phyloP scores from a whole-genome alignment of 495 filamentous ascomycete species.

The Hyaloscypha variabilis region DNA sequence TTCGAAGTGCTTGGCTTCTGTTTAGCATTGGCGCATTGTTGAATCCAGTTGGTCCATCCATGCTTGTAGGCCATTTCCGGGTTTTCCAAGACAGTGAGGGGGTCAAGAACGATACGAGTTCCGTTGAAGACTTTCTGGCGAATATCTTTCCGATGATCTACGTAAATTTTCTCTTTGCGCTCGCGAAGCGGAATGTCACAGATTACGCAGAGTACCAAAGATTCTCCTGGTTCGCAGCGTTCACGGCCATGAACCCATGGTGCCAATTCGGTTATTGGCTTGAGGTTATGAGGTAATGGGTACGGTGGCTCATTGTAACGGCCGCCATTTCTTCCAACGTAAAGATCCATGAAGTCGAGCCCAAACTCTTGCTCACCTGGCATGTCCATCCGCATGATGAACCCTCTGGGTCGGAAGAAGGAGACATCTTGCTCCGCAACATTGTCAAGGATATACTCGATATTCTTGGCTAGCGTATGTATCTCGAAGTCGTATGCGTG shows the following conservation, averaged over 20 bases:
- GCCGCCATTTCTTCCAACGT: neutral
- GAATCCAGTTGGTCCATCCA: conserved; percentile 15
- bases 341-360: conserved; percentile 18
- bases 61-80: neutral
- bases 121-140: neutral
- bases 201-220: no score
- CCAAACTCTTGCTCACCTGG: conserved; percentile 19
- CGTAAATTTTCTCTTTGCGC: no score
- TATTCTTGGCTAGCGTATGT: conserved; percentile 1
- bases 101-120: conserved; percentile 13
- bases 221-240: no score
- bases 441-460: conserved; percentile 13
- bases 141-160: no score
- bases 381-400: conserved; percentile 22
- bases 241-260: no score
- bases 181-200: no score
- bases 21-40: conserved; percentile 9
- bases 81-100: conserved; percentile 12
- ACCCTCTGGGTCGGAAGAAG: conserved; percentile 17
- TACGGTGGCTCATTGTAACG: no score
- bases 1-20: neutral
- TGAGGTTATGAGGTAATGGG: no score
- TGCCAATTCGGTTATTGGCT: no score
- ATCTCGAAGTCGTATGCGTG: neutral
- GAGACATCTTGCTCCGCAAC: conserved; percentile 7